Evolutionary conservation across 768 basidiomycete species (phyloP).

Genomic region (Holtermanniella nyarrowii): DNA sequence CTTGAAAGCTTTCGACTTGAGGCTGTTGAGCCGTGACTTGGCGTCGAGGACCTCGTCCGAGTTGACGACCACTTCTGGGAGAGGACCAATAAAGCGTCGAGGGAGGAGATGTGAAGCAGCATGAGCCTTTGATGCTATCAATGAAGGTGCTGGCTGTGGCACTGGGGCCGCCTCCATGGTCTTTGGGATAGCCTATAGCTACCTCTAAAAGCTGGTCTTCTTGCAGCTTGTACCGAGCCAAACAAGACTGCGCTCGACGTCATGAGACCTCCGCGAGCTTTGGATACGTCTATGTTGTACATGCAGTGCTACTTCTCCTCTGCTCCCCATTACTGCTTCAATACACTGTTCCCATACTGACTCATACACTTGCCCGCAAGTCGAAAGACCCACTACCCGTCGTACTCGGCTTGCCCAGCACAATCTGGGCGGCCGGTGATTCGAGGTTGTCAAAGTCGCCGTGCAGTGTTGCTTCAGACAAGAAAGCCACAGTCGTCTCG

Average conservation of each 20-base stretch:
- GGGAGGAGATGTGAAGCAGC: conserved; percentile 14
- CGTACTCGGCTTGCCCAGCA: conserved; percentile 70
- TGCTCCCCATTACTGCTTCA: no score
- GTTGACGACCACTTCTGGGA: conserved; percentile 26
- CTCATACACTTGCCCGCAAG: conserved; percentile 47
- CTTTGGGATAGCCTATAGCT: no score
- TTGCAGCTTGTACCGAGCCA: no score
- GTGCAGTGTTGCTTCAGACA: conserved; percentile 85
- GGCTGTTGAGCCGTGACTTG: background rate
- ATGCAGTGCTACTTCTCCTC: no score
- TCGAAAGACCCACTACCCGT: conserved; percentile 97
- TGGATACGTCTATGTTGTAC: no score
- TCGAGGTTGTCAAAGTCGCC: conserved; percentile 92
- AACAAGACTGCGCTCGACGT: no score
- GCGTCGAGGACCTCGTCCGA: conserved; percentile 16
- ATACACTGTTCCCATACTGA: no score
- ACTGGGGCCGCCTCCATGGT: background rate
- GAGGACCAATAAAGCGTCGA: conserved; percentile 31
- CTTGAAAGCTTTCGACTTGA: background rate
- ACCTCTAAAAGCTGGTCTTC: no score
- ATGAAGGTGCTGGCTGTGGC: conserved; percentile 14
- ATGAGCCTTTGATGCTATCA: conserved; percentile 17
- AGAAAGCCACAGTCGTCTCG: conserved; percentile 86
- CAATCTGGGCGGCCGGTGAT: conserved; percentile 83
- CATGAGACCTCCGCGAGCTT: no score